Conservation (phyloP, 2,329 filamentous ascomycete genomes). For the Cryphonectria parasitica region DNA sequence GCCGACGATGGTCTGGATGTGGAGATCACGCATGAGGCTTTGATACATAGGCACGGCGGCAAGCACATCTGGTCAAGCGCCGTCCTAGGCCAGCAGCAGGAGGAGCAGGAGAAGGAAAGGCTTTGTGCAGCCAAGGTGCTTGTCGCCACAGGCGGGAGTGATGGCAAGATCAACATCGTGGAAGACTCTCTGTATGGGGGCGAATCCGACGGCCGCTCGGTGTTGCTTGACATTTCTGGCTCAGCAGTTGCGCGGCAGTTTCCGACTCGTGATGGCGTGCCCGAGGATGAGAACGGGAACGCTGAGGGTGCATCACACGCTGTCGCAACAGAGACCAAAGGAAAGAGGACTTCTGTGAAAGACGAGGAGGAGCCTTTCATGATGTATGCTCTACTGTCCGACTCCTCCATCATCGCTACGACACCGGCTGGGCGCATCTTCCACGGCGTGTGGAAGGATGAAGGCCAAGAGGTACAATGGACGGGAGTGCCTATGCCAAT, state of each 20-base stretch:
- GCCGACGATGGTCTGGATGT: conserved; percentile 28
- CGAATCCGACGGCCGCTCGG: neutral
- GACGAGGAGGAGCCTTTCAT: conserved; percentile 23
- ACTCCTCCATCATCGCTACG: conserved; percentile 54
- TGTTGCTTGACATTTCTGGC: conserved; percentile 2
- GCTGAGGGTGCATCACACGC: neutral
- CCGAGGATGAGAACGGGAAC: neutral
- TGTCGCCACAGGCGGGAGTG: conserved; percentile 80
- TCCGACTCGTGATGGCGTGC: neutral
- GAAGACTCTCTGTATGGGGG: conserved; percentile 28
- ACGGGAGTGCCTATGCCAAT: conserved; percentile 44
- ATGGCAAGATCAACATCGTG: conserved; percentile 68
- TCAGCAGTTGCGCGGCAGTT: neutral
- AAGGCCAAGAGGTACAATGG: conserved; percentile 44
- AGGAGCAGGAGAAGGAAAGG: neutral
- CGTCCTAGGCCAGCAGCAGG: conserved; percentile 40
- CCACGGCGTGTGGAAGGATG: conserved; percentile 43
- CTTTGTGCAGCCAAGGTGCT: conserved; percentile 30
- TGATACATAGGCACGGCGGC: conserved; percentile 71
- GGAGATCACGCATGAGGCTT: conserved; percentile 56
- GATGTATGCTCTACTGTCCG: conserved; percentile 66
- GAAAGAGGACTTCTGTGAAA: neutral
- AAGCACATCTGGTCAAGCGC: conserved; percentile 90
- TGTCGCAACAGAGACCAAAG: neutral
- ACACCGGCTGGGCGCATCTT: conserved; percentile 66